Base-by-base conservation (phyloP, 2,329 filamentous ascomycete genomes). In the Keithomyces neogunnii region DNA sequence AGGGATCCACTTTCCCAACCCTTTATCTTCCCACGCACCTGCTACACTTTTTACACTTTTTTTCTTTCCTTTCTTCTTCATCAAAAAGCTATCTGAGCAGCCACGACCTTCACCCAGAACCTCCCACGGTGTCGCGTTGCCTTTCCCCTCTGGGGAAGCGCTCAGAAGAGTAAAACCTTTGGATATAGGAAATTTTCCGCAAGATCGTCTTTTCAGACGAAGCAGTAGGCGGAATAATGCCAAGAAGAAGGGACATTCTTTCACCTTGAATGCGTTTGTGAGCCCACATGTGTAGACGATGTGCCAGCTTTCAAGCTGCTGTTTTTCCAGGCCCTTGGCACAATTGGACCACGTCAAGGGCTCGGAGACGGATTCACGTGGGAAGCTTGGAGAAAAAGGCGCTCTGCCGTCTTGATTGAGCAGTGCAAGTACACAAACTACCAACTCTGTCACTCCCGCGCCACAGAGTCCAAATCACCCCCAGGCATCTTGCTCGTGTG, bases 81-180 rank as follows among this genome's bases (percentile, higher is more conserved):
- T 81, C 78, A 82, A 82, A 81, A 81, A 82, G 77, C 73, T 68
- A 72, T 66, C 71, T 80, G 76, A 80, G 76, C 70, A 70, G 79
- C 78, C 78, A 82, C 78, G 78, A 82, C 78, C 77, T 70, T 76
- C 78, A 81, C 72, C 72, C 70, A 73, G 74, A 51, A 40, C 65
- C 59, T 62, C 63, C 70, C 65, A 82, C 78, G 77, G 78, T 81
- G 78, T 76, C 69, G 77, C 64, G 78, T 82, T 82, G 78, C 78
- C 78, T 76, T 76, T 74, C 71, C 69, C 69, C 62, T 56, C 52
- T 49, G 54, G 71, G 71, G 74, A 73, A 74, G 66, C 62, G 69
- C 73, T 80, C 76, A 78, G 77, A 71, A 82, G 76, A 82, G 66
- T 56, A 71, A 76, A 67, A 69, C 73, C 78, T 78, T 76, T 76